Evolutionary conservation across 768 basidiomycete genomes (phyloP), one percentile per base, ranked within the genome.

Genomic region (Rhodotorula toruloides): DNA sequence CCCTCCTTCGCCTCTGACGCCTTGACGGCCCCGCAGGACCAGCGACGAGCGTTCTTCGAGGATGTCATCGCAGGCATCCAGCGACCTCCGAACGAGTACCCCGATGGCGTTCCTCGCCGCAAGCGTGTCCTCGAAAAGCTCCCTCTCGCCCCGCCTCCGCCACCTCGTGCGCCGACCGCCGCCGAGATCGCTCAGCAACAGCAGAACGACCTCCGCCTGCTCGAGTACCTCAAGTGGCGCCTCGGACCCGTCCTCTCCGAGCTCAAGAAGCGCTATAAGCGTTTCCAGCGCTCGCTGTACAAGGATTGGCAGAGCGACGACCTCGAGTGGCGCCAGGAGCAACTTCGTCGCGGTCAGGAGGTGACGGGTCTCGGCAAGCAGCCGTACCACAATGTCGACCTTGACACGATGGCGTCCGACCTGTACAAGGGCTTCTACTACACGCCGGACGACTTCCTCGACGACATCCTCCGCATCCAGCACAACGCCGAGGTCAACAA

Each of bases 201-300:
- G 66, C 90, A 91, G 77, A 88, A 81, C 64, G 94, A 99, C 74
- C 83, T 85, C 71, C 82, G 83, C 67, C 81, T 86, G 34, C 81
- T 90, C 57, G 89, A 91, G 50, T 77, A 92, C 73, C 80, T 99
- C 72, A 89, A 91, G 77, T 89, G 87, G 74, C 84, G 90, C n/a
- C 82, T 98, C n/a, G 89, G 89, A 3, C 89, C 89, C 2, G 87
- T 98, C 55, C 79, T 98, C 57, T 84, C 83, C 4, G 91, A 97
- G 76, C 80, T 99, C 72, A 91, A 90, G 80, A 84, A 90, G 76
- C 91, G 92, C 79, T 92, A 87, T 76, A 91, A 91, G 81, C 82
- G 88, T 71, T 93, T 96, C 75, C 91, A 79, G 79, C 83, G 43
- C 87, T 89, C 48, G 81, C 81, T 62, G 25, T 50, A 56, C 49